Percentiles rank a stretch among this genome's conserved stretches.
phyloP scores from a whole-genome alignment of 768 basidiomycete genomes.

The Grammothele lineata region DNA sequence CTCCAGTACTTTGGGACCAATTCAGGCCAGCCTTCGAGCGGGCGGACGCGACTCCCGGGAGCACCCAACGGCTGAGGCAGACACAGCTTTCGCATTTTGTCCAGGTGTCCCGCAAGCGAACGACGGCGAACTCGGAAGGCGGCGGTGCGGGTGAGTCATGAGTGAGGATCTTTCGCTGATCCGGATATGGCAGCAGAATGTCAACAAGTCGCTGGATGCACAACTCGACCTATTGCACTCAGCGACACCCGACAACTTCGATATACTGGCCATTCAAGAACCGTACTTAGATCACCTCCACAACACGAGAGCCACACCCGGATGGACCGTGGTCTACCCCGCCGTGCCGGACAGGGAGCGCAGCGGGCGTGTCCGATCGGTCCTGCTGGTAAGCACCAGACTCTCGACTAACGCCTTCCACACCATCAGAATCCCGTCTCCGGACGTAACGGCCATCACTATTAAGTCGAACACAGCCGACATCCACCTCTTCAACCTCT shows the following conservation, averaged over 20 bases:
- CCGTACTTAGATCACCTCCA: conserved; percentile 27
- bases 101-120: not conserved
- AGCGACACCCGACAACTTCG: conserved; percentile 11
- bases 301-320: conserved; percentile 9
- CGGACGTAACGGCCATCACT: conserved; percentile 29
- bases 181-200: conserved; percentile 26
- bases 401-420: conserved; percentile 13
- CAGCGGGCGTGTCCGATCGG: no score
- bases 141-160: not conserved
- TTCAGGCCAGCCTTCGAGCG: not conserved
- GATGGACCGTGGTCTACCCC: conserved; percentile 8
- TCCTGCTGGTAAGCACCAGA: conserved; percentile 11
- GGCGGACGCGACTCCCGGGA: not conserved
- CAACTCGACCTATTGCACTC: conserved; percentile 17
- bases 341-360: no score
- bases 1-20: not conserved
- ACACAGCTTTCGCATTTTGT: not conserved
- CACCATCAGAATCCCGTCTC: conserved; percentile 3
- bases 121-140: not conserved
- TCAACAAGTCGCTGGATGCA: conserved; percentile 22
- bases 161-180: not conserved
- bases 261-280: conserved; percentile 38
- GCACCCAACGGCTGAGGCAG: not conserved
- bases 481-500: conserved; percentile 34
- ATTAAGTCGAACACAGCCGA: conserved; percentile 15